Percentiles rank a stretch among this genome's conserved stretches.
These are phyloP conservation scores for Gossypium stocksii DNA, from an alignment of 345 rosid species.

Conservation along the genomic window DNA sequence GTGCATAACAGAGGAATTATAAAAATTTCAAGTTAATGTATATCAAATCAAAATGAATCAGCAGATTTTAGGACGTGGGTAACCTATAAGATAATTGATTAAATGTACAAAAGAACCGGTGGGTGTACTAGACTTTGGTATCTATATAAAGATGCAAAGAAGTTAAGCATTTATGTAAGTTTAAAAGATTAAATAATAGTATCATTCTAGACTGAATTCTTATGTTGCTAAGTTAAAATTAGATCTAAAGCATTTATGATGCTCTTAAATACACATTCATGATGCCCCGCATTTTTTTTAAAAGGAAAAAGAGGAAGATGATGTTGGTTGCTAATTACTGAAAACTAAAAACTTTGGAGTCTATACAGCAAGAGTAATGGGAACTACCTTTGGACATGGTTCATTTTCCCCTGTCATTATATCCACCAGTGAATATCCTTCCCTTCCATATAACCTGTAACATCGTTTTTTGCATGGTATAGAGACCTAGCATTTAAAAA, in stretches of 20 bases:
- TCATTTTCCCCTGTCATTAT: constrained; percentile 92
- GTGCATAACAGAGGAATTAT: neutral
- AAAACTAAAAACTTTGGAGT: neutral
- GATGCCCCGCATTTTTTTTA: neutral
- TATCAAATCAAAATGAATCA: neutral
- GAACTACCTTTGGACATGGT: constrained; percentile 72
- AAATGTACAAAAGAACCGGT: neutral
- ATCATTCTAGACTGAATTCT: neutral
- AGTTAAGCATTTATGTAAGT: neutral
- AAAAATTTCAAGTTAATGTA: neutral
- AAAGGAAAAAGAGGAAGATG: neutral
- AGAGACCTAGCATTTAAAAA: constrained; percentile 52
- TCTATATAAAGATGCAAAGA: neutral
- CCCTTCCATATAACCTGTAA: constrained; percentile 78
- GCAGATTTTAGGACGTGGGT: neutral
- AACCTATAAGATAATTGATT: neutral
- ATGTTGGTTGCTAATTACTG: neutral
- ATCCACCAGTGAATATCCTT: constrained; percentile 91
- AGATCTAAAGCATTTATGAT: neutral
- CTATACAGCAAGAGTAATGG: neutral
- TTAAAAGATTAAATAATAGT: neutral
- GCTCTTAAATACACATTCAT: neutral
- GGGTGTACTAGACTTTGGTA: neutral
- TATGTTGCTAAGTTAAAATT: neutral
- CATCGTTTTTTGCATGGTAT: constrained; percentile 85